These are phyloP conservation scores for Monosporozyma yasuniensis DNA, from an alignment of 805 yeast genomes.

Conservation along the genomic window DNA sequence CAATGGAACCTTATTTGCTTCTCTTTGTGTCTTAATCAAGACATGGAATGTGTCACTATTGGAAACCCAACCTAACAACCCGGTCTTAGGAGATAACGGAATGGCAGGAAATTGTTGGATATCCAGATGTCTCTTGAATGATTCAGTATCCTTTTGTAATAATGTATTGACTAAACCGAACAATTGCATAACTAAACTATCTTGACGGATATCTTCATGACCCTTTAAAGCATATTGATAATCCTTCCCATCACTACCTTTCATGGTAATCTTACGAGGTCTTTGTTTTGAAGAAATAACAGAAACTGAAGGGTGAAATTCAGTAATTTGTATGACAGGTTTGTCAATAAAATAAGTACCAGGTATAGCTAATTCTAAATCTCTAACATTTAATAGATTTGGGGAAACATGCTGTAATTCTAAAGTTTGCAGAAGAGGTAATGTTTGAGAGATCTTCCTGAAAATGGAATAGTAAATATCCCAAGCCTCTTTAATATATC, in stretches of 20 bases:
- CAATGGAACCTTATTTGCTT: slow-evolving; percentile 75
- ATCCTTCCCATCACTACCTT: slow-evolving; percentile 87
- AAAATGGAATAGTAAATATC: slow-evolving; percentile 91
- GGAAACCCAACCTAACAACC: slow-evolving; percentile 93
- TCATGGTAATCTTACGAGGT: slow-evolving; percentile 73
- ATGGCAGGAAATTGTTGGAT: slow-evolving; percentile 89
- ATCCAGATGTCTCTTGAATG: slow-evolving; percentile 90
- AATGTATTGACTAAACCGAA: slow-evolving; percentile 92
- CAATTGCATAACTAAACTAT: slow-evolving; percentile 93
- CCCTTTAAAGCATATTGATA: slow-evolving; percentile 82
- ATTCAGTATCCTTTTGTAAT: slow-evolving; percentile 82
- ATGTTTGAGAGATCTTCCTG: slow-evolving; percentile 78
- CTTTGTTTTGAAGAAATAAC: slow-evolving; percentile 94
- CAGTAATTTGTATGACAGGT: slow-evolving; percentile 60
- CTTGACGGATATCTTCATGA: slow-evolving; percentile 97
- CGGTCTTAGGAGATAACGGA: slow-evolving; percentile 95
- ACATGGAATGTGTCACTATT: slow-evolving; percentile 96
- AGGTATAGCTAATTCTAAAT: slow-evolving; percentile 83
- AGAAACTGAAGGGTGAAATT: slow-evolving; percentile 73
- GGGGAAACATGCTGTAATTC: slow-evolving; percentile 95
- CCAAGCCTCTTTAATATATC: slow-evolving; percentile 95
- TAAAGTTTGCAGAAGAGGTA: slow-evolving; percentile 76
- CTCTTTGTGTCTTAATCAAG: slow-evolving; percentile 84
- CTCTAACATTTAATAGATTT: slow-evolving; percentile 63
- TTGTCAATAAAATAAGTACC: slow-evolving; percentile 87